Base-by-base conservation (phyloP, 2,329 filamentous ascomycete species). In the Ophiocordyceps camponoti-floridani region DNA sequence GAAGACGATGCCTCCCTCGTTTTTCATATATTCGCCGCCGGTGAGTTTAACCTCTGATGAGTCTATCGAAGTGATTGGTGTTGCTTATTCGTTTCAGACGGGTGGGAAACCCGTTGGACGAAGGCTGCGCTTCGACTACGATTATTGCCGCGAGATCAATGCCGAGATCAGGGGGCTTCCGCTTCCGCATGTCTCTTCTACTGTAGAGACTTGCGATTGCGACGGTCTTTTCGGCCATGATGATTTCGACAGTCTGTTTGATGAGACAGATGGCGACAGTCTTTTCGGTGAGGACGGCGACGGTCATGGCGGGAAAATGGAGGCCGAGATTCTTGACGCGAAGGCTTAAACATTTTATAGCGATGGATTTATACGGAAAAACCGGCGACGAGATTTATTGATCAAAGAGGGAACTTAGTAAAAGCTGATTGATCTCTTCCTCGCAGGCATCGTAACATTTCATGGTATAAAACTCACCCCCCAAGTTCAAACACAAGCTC, bases 1-100 rank as follows among this genome's bases (percentile, higher is more conserved):
- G 30, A 56, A 56, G 5, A 61, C 56, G 1, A 60, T 48, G 44
- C 54, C 58, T 4, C 45, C 46, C 10, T 52, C 49, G 0, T 54
- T 51, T 19, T 73, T 72, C 47, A 60, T 62, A 41, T 73, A 73
- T 45, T 41, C 53, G n/a, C 65, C 66, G 9, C 69, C 69, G 38
- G 69, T 72, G 54, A 55, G 67, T 30, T 8, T 30, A 30, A 6
- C 11, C 27, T 30, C 11, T 30, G 11, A 5, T 30, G 28, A 30
- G 28, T 3, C 28, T 30, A 3, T 4, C 28, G 23, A 23, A 5
- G 28, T 30, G 23, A 5, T 30, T 30, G 8, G 28, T 30, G 28
- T 30, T 9, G 12, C 28, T 30, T 30, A 10, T 30, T 4, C 12
- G 12, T 10, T 10, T 10, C 28, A 30, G 28, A 30, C 11, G 44